phyloP scores from a whole-genome alignment of 495 filamentous ascomycete species.

The Venustampulla echinocandica region DNA sequence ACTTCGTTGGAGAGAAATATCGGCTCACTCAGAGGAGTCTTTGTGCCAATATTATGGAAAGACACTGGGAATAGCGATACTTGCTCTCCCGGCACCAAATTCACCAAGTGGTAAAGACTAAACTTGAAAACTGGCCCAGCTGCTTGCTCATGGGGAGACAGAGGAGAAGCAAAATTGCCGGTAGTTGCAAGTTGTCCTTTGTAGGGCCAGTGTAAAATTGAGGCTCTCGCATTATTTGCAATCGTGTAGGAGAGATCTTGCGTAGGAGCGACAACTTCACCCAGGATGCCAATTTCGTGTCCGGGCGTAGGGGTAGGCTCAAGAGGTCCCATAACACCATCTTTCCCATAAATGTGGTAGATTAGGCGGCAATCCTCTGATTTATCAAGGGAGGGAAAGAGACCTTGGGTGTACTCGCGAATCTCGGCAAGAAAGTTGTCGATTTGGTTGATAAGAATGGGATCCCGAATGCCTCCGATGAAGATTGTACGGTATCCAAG shows the following conservation, averaged over 20 bases:
- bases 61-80: too few relatives aligned
- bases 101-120: too few relatives aligned
- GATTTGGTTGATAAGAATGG: constrained; percentile 36
- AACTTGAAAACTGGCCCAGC: too few relatives aligned
- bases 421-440: constrained; percentile 28
- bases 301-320: neutral
- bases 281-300: constrained; percentile 32
- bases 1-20: too few relatives aligned
- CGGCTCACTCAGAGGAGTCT: too few relatives aligned
- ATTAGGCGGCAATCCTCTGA: too few relatives aligned
- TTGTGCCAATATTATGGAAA: too few relatives aligned
- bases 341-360: constrained; percentile 35
- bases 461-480: constrained; percentile 38
- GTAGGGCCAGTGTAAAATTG: constrained; percentile 36
- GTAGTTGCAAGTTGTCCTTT: constrained; percentile 34
- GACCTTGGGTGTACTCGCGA: too few relatives aligned
- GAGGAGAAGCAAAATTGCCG: constrained; percentile 40
- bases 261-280: constrained; percentile 32
- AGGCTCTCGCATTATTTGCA: constrained; percentile 28
- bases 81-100: neutral
- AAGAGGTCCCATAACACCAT: constrained; percentile 20
- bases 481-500: constrained; percentile 37
- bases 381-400: too few relatives aligned
- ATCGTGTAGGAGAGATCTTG: constrained; percentile 35
- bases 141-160: too few relatives aligned